Evolutionary conservation across 2,329 filamentous ascomycete genomes (phyloP).

Genomic region (Whalleya microplaca): DNA sequence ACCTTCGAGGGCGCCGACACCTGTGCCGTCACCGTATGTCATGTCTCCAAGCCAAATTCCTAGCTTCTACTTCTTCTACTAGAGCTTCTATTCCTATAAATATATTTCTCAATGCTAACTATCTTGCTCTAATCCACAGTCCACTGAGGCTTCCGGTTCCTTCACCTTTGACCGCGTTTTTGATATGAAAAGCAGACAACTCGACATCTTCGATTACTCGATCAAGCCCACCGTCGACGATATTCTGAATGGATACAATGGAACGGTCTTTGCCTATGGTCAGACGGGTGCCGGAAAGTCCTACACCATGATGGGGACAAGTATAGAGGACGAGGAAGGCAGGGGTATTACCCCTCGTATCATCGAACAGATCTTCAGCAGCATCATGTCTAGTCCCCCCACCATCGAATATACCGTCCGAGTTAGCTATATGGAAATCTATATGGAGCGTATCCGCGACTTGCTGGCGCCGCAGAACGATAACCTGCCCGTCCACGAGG

Average conservation of each 20-base stretch:
- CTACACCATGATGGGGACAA: constrained; percentile 97
- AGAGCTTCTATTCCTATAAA: too few relatives aligned
- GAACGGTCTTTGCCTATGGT: constrained; percentile 97
- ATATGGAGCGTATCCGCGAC: constrained; percentile 98
- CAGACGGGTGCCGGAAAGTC: constrained; percentile 99
- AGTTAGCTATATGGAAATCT: constrained; percentile 99
- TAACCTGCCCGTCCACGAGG: constrained; percentile 96
- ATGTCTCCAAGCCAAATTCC: constrained; percentile 43
- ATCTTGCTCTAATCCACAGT: constrained; percentile 55
- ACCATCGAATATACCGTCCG: constrained; percentile 99
- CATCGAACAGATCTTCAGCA: constrained; percentile 95
- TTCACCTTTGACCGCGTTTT: constrained; percentile 99
- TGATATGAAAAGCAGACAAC: constrained; percentile 87
- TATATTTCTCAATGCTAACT: constrained; percentile 30
- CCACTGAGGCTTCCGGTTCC: constrained; percentile 77
- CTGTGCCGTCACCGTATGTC: constrained; percentile 78
- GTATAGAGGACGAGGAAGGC: constrained; percentile 86
- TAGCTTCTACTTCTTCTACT: neutral
- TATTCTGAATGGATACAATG: constrained; percentile 98
- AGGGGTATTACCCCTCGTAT: constrained; percentile 97
- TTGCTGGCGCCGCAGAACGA: constrained; percentile 90
- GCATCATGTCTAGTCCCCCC: constrained; percentile 86
- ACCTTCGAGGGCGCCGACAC: constrained; percentile 87
- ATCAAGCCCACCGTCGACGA: constrained; percentile 96
- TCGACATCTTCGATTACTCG: constrained; percentile 97